Evolutionary conservation across 805 yeast species (phyloP).

Genomic region (Grigorovia transvaalensis): DNA sequence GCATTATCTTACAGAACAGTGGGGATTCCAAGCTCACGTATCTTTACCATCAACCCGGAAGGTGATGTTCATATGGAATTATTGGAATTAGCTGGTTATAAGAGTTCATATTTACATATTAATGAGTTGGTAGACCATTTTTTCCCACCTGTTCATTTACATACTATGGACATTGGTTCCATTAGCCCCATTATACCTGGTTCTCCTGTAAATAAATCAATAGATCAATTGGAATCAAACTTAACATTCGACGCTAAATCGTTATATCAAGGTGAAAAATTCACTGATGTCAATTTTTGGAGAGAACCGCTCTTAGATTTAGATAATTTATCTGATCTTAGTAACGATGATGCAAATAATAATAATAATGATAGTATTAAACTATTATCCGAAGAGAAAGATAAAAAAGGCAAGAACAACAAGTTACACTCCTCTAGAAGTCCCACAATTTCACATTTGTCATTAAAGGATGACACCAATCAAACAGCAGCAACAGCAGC

Average conservation of each 20-base stretch:
- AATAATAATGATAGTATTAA: too few relatives aligned
- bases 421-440: neutral
- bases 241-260: constrained; percentile 12
- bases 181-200: constrained; percentile 25
- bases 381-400: neutral
- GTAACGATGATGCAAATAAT: constrained; percentile 26
- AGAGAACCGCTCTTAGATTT: constrained; percentile 64
- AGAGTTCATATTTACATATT: constrained; percentile 76
- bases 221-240: constrained; percentile 11
- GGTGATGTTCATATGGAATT: constrained; percentile 98
- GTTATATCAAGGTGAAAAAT: constrained; percentile 33
- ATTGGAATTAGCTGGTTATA: constrained; percentile 86
- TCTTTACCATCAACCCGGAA: constrained; percentile 90
- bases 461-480: neutral
- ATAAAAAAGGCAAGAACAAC: neutral
- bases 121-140: constrained; percentile 94
- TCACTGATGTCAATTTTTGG: constrained; percentile 88
- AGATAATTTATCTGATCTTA: constrained; percentile 48
- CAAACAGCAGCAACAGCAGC: too few relatives aligned
- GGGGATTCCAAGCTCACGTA: constrained; percentile 85
- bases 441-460: neutral
- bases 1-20: constrained; percentile 91
- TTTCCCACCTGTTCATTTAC: constrained; percentile 69
- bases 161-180: constrained; percentile 26
- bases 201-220: constrained; percentile 16